Conservation (phyloP, 805 yeast genomes). For the Wickerhamiella dianesei region DNA sequence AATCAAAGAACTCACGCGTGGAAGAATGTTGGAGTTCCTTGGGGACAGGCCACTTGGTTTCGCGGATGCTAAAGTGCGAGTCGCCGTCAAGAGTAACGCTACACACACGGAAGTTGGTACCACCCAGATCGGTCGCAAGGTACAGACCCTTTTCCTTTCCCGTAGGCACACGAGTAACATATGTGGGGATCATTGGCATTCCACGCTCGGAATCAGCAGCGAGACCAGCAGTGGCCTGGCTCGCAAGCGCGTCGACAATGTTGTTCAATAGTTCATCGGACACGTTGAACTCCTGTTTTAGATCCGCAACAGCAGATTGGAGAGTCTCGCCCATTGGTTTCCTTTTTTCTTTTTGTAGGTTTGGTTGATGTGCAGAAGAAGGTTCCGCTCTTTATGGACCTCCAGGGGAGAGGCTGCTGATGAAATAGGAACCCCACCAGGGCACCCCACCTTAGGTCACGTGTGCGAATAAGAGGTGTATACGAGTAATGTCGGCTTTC, state of each 20-base stretch:
- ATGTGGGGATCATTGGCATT: constrained; percentile 76
- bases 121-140: constrained; percentile 90
- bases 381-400: too few relatives aligned
- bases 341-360: too few relatives aligned
- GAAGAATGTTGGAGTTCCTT: constrained; percentile 53
- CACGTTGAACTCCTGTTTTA: constrained; percentile 11
- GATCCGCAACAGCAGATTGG: constrained; percentile 4
- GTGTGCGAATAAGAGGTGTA: too few relatives aligned
- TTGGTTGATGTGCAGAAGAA: too few relatives aligned
- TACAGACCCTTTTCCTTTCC: constrained; percentile 75
- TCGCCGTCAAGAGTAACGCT: constrained; percentile 51
- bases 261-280: constrained; percentile 5
- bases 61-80: constrained; percentile 64
- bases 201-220: constrained; percentile 19
- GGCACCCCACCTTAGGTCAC: too few relatives aligned
- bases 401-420: too few relatives aligned
- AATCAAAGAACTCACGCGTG: constrained; percentile 55
- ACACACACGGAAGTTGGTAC: constrained; percentile 91
- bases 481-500: too few relatives aligned
- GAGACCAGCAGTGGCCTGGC: constrained; percentile 24
- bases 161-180: constrained; percentile 67
- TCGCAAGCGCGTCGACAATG: constrained; percentile 13
- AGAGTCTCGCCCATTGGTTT: neutral
- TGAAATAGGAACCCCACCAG: too few relatives aligned
- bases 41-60: constrained; percentile 69